These are phyloP conservation scores for Phyllosticta citribraziliensis DNA, from an alignment of 2,329 filamentous ascomycete species.

Conservation along the genomic window DNA sequence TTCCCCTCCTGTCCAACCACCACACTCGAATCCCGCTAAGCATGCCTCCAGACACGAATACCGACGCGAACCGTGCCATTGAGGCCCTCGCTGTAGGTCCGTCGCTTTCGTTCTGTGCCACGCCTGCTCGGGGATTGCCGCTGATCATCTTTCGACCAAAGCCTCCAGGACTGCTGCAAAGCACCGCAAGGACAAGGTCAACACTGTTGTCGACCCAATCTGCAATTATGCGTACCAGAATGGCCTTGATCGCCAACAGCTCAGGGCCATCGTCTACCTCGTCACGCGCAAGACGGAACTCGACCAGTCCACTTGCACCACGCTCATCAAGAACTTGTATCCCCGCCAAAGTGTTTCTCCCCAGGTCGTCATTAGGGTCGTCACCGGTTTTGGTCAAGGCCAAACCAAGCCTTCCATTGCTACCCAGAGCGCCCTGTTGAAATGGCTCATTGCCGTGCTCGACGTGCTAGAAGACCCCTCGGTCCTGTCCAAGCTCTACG, in stretches of 20 bases:
- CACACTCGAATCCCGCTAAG: background rate
- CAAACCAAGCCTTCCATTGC: conserved; percentile 62
- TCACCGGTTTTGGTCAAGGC: conserved; percentile 69
- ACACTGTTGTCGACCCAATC: conserved; percentile 54
- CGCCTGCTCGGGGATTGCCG: conserved; percentile 8
- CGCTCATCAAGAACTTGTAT: conserved; percentile 65
- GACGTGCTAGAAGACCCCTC: conserved; percentile 56
- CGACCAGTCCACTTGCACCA: conserved; percentile 64
- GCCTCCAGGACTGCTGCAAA: conserved; percentile 47
- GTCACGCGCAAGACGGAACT: conserved; percentile 57
- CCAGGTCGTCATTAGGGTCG: conserved; percentile 52
- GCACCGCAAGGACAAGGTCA: conserved; percentile 53
- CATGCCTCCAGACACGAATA: conserved; percentile 4
- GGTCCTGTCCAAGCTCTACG: conserved; percentile 59
- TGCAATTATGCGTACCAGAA: conserved; percentile 54
- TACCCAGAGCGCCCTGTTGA: conserved; percentile 61
- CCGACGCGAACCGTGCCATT: conserved; percentile 20
- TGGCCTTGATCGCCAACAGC: conserved; percentile 52
- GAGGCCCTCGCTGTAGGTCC: conserved; percentile 26
- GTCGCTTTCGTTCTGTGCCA: conserved; percentile 15
- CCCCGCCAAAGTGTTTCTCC: conserved; percentile 56
- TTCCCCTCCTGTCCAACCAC: background rate
- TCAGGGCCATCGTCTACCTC: conserved; percentile 56
- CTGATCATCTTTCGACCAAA: conserved; percentile 18
- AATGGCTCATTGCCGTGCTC: conserved; percentile 70